Base-by-base conservation (phyloP, 192 early-diverging fungal species). In the Physocladia obscura region DNA sequence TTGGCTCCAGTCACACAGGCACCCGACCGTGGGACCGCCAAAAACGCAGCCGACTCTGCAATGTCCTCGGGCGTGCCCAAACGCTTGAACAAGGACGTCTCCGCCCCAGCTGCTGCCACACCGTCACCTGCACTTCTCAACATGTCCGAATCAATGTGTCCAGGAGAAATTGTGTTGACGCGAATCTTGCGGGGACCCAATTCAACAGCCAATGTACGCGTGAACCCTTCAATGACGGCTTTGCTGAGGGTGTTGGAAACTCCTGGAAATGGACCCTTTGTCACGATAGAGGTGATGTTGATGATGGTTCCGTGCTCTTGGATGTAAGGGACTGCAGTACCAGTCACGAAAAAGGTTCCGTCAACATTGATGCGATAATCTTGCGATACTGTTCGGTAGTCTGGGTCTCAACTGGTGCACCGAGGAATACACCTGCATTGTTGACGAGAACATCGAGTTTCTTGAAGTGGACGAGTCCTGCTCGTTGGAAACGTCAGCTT, bases 101-200 rank as follows among this genome's bases (percentile, higher is more conserved):
- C 31, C 2, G 27, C 34, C 22, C 49, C 49, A 48, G 48, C 3
- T 51, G 65, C 63, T 40, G 73, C 2, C 34, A 70, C 5, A 44
- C n/a, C 59, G 35, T 60, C 52, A 0, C 48, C 50, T 11, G n/a
- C 52, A 21, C 17, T 26, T 22, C 17, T 17, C 32, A 67, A 3
- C 55, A 69, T 64, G 2, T 72, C 70, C 15, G 62, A 62, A 1
- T 71, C 70, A 8, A 64, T 72, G 35, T 50, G 50, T 21, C 70
- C 70, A 38, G 77, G 77, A 4, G 77, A 74, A 30, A 78, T 60
- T 1, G 74, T 38, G 44, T 78, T 78, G 21, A 78, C 77, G 17
- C 77, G 59, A n/a, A 78, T 78, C 0, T 69, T 69, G 27, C 67
- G 52, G 8, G 76, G 75, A 3, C 74, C 77, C 13, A 78, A 67